Conservation (phyloP, 768 basidiomycete genomes). For the Ramaria sp. region DNA sequence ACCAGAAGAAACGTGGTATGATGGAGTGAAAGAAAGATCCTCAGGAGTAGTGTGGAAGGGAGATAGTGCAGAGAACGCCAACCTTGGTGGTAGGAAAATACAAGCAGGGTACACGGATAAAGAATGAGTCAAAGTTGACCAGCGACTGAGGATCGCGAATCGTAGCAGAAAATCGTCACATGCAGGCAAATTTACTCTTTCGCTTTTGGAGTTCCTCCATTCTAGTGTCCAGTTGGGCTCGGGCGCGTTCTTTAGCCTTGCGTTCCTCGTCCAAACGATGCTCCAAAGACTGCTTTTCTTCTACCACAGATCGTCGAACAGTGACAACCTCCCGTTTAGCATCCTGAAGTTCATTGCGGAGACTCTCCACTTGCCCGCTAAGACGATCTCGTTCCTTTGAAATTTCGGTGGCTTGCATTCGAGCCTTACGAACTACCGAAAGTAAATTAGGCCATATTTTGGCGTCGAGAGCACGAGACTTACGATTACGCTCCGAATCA, state of each 20-base stretch:
- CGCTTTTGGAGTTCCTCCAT: constrained; percentile 78
- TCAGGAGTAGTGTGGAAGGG: not conserved
- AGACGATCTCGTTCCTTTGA: constrained; percentile 77
- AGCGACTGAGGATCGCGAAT: constrained; percentile 13
- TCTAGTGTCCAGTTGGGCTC: constrained; percentile 76
- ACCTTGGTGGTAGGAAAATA: constrained; percentile 1
- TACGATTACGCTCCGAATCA: constrained; percentile 89
- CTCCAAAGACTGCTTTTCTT: constrained; percentile 83
- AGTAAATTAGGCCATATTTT: constrained; percentile 10
- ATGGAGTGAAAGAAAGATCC: not conserved
- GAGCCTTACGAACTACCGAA: constrained; percentile 73
- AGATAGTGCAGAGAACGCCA: not conserved
- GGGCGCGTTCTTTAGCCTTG: constrained; percentile 77
- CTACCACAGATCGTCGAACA: constrained; percentile 69
- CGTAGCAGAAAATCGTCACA: constrained; percentile 33
- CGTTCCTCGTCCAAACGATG: constrained; percentile 79
- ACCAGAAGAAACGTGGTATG: not conserved
- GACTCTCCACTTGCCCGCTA: constrained; percentile 47
- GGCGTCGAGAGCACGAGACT: constrained; percentile 23
- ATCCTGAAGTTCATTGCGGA: constrained; percentile 65
- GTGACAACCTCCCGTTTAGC: constrained; percentile 70
- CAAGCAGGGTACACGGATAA: constrained; percentile 8
- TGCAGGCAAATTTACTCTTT: constrained; percentile 88
- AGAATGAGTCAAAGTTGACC: constrained; percentile 6
- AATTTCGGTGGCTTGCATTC: constrained; percentile 86